phyloP scores from a whole-genome alignment of 768 basidiomycete species.

The Termitomyces sp. region DNA sequence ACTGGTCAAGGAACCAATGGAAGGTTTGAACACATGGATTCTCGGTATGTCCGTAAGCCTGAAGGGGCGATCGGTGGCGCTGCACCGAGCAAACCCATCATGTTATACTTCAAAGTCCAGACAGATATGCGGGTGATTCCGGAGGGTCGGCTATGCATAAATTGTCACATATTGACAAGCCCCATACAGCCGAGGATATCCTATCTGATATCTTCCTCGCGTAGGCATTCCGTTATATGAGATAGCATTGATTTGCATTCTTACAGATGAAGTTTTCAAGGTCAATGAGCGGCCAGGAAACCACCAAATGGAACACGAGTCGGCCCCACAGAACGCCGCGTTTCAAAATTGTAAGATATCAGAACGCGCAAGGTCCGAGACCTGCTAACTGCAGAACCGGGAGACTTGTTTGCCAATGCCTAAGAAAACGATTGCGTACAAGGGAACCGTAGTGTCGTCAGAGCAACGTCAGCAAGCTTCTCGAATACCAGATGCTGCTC shows the following conservation, averaged over 20 bases:
- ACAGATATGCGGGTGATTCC: not conserved
- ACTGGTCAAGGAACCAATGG: not conserved
- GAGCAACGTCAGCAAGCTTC: not conserved
- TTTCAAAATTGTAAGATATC: not conserved
- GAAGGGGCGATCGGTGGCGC: not conserved
- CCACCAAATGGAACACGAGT: not conserved
- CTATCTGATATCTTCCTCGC: not conserved
- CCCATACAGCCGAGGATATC: not conserved
- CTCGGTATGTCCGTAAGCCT: too few relatives aligned
- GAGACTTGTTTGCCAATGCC: not conserved
- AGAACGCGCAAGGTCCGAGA: not conserved
- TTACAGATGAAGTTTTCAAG: not conserved
- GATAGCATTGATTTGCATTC: not conserved
- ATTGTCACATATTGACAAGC: not conserved
- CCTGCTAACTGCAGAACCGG: not conserved
- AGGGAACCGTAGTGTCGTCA: not conserved
- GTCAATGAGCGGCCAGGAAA: not conserved
- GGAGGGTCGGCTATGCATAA: not conserved
- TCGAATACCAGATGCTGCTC: not conserved
- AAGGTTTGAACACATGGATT: not conserved
- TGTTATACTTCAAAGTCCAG: not conserved
- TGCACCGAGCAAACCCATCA: not conserved
- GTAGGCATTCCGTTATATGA: too few relatives aligned
- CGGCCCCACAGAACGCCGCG: not conserved
- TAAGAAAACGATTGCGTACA: not conserved